phyloP scores from a whole-genome alignment of 208 protist genomes.

The Perkinsela sp. region DNA sequence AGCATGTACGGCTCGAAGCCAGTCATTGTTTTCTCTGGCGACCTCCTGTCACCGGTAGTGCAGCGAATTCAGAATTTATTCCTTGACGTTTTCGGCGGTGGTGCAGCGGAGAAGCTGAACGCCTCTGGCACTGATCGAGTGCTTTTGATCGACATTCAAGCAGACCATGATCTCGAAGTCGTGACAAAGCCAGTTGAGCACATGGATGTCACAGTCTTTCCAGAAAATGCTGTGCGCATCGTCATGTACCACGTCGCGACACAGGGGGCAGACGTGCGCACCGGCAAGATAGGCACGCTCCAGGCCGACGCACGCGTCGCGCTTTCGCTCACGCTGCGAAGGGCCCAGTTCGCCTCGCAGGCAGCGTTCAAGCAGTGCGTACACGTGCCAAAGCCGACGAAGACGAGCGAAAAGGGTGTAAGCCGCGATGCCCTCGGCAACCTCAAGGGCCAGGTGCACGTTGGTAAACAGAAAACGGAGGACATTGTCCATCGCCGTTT shows the following conservation, averaged over 20 bases:
- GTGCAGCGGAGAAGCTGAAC: constrained; percentile 20
- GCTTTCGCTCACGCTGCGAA: constrained; percentile 37
- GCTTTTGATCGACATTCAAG: not conserved
- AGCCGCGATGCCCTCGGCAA: constrained; percentile 23
- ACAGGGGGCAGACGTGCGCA: not conserved
- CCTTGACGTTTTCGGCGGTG: constrained; percentile 47
- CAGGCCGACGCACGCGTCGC: not conserved
- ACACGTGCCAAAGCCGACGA: constrained; percentile 21
- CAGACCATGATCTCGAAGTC: constrained; percentile 22
- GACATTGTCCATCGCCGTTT: constrained; percentile 45
- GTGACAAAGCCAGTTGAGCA: constrained; percentile 33
- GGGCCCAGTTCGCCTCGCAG: constrained; percentile 27
- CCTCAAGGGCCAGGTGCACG: constrained; percentile 43
- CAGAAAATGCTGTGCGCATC: constrained; percentile 17
- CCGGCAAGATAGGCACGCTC: not conserved
- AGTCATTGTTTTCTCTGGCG: constrained; percentile 47
- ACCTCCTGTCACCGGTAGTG: constrained; percentile 36
- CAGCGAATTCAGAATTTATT: constrained; percentile 37
- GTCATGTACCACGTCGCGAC: not conserved
- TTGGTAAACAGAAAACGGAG: constrained; percentile 29
- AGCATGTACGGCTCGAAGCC: constrained; percentile 39
- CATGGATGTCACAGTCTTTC: constrained; percentile 26
- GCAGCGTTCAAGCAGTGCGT: constrained; percentile 39
- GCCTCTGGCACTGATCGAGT: constrained; percentile 27
- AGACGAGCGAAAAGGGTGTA: constrained; percentile 26